These are phyloP conservation scores for Coemansia erecta DNA, from an alignment of 192 early-diverging fungal genomes.

Conservation along the genomic window DNA sequence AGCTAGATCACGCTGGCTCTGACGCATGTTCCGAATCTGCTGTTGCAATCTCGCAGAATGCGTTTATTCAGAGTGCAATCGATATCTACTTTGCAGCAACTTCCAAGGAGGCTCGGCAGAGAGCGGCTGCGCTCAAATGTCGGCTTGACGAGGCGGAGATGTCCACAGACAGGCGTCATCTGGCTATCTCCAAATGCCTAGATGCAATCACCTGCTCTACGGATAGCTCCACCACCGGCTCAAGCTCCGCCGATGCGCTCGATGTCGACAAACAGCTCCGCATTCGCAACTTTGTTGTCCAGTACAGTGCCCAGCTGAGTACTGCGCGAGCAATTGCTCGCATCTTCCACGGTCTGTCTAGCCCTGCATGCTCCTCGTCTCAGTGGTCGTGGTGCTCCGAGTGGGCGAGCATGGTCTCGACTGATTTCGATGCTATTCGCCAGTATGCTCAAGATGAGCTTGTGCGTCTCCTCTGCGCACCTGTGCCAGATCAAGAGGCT, in stretches of 20 bases:
- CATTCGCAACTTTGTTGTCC: constrained; percentile 27
- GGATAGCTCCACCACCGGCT: not conserved
- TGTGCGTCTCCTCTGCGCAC: constrained; percentile 21
- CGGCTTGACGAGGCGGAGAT: not conserved
- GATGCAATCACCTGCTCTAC: not conserved
- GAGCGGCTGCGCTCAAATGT: not conserved
- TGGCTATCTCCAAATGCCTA: not conserved
- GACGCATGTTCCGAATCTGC: not conserved
- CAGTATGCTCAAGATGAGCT: constrained; percentile 41
- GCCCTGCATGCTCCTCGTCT: constrained; percentile 31
- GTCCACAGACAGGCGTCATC: too few relatives aligned
- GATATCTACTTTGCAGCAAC: constrained; percentile 36
- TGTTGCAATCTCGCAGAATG: constrained; percentile 1
- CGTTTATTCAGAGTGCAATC: constrained; percentile 28
- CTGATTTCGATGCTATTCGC: constrained; percentile 36
- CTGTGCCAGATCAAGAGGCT: not conserved
- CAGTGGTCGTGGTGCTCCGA: constrained; percentile 48
- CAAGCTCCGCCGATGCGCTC: not conserved
- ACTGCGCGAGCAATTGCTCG: constrained; percentile 42
- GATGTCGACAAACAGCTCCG: not conserved
- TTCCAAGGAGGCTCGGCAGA: constrained; percentile 3
- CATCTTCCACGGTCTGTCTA: constrained; percentile 43
- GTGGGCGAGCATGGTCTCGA: constrained; percentile 36
- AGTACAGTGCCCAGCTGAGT: constrained; percentile 21
- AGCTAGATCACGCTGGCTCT: not conserved